Percentiles rank a stretch among this genome's conserved stretches.
Conservation (phyloP, 1,284 basidiomycete species). For the Vanrija pseudolonga region DNA sequence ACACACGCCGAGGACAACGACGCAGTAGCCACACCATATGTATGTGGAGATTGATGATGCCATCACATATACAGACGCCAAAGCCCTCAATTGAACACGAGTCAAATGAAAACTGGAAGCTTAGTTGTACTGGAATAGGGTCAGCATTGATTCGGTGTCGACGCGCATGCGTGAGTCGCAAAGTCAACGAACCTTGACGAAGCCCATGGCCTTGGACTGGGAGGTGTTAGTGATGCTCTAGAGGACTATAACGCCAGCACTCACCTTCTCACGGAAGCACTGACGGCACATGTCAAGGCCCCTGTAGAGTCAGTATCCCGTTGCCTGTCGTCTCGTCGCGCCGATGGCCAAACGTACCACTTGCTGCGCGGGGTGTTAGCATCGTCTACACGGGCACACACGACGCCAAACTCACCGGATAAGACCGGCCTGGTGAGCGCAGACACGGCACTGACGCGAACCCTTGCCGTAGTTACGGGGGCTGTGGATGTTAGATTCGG, state of each 20-base stretch:
- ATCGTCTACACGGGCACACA: conserved; percentile 29
- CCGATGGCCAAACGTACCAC: conserved; percentile 21
- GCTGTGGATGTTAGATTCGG: conserved; percentile 36
- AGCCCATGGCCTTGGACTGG: conserved; percentile 74
- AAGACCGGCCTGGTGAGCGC: conserved; percentile 92
- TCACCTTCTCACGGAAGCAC: conserved; percentile 87
- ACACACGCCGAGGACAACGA: no score
- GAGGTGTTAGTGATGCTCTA: no score
- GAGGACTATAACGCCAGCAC: no score
- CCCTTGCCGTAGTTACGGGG: conserved; percentile 95
- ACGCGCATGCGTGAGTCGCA: background rate
- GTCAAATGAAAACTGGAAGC: conserved; percentile 10
- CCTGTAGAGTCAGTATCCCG: conserved; percentile 24
- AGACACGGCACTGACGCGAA: conserved; percentile 91
- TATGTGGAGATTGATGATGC: conserved; percentile 4
- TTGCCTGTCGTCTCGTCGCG: background rate
- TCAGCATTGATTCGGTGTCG: conserved; percentile 1
- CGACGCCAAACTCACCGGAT: conserved; percentile 55
- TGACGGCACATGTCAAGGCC: conserved; percentile 95
- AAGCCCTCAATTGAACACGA: conserved; percentile 8
- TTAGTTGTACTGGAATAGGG: conserved; percentile 32
- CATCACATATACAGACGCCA: conserved; percentile 20
- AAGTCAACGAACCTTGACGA: conserved; percentile 72
- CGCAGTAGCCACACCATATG: no score
- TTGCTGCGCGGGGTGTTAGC: conserved; percentile 18